Conservation (phyloP, 768 basidiomycete genomes). For the Boletus sp. region DNA sequence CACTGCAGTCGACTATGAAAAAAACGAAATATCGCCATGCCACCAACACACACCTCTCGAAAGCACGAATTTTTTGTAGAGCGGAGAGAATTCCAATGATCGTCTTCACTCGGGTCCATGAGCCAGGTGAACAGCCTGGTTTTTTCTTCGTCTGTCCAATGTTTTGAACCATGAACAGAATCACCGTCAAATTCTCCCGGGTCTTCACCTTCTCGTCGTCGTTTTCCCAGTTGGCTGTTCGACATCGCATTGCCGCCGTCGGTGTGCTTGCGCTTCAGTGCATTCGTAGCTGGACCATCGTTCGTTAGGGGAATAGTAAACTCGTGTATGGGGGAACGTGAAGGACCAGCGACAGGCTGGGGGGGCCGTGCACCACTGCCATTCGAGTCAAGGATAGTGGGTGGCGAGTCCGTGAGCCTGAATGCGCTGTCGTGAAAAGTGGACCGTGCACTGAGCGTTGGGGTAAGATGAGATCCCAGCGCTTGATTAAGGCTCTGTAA, state of each 20-base stretch:
- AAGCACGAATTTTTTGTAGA: conserved; percentile 83
- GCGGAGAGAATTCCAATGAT: conserved; percentile 75
- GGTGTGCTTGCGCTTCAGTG: conserved; percentile 47
- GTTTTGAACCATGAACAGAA: conserved; percentile 64
- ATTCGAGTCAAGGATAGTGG: conserved; percentile 30
- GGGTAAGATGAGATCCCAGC: conserved; percentile 50
- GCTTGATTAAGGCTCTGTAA: conserved; percentile 60
- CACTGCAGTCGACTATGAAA: conserved; percentile 45
- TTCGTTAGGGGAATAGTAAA: conserved; percentile 30
- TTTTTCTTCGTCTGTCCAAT: conserved; percentile 86
- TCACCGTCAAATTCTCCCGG: conserved; percentile 31
- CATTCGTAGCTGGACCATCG: conserved; percentile 23
- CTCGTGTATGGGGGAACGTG: conserved; percentile 34
- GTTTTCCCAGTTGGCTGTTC: conserved; percentile 28
- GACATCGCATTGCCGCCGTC: conserved; percentile 30
- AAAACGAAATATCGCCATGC: background rate
- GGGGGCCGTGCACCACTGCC: conserved; percentile 22
- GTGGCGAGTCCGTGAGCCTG: conserved; percentile 32
- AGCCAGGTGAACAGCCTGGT: conserved; percentile 76
- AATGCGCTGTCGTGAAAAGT: conserved; percentile 32
- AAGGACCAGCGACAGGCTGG: conserved; percentile 29
- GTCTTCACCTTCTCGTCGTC: conserved; percentile 32
- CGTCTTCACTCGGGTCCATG: conserved; percentile 67
- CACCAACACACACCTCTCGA: conserved; percentile 53
- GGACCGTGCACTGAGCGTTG: conserved; percentile 34